phyloP scores from a whole-genome alignment of 352 stramenopile genomes.

The Pythium graminicola region DNA sequence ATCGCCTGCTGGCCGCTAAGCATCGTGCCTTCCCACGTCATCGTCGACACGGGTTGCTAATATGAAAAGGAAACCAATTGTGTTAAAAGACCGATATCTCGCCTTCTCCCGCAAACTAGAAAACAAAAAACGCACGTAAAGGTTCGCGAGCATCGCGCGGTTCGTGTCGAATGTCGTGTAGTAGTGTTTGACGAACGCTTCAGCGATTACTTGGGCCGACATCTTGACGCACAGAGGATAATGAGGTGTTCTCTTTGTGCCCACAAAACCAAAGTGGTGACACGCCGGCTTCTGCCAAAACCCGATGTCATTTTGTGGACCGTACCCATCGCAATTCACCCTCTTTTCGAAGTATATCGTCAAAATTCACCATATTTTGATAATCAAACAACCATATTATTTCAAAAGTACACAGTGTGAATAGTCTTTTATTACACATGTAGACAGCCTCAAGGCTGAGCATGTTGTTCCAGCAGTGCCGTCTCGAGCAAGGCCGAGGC shows the following conservation, averaged over 20 bases:
- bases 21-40: conserved; percentile 76
- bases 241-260: conserved; percentile 3
- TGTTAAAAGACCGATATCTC: too few species aligned
- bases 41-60: conserved; percentile 63
- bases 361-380: neutral
- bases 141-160: conserved; percentile 53
- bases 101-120: too few species aligned
- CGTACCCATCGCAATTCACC: neutral
- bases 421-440: conserved; percentile 5
- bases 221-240: conserved; percentile 24
- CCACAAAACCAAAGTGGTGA: conserved; percentile 6
- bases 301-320: conserved; percentile 3
- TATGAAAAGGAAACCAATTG: conserved; percentile 6
- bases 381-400: too few species aligned
- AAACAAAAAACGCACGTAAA: conserved; percentile 65
- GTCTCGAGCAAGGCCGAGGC: conserved; percentile 14
- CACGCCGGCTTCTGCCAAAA: too few species aligned
- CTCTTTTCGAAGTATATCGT: neutral
- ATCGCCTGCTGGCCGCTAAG: conserved; percentile 78
- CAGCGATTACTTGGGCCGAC: conserved; percentile 79
- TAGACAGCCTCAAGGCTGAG: neutral
- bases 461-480: conserved; percentile 1
- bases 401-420: neutral
- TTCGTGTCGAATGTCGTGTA: conserved; percentile 85
- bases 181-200: conserved; percentile 85